Evolutionary conservation across 805 yeast species (phyloP), one percentile per base, ranked within the genome.

Genomic region (Yarrowia sp.): DNA sequence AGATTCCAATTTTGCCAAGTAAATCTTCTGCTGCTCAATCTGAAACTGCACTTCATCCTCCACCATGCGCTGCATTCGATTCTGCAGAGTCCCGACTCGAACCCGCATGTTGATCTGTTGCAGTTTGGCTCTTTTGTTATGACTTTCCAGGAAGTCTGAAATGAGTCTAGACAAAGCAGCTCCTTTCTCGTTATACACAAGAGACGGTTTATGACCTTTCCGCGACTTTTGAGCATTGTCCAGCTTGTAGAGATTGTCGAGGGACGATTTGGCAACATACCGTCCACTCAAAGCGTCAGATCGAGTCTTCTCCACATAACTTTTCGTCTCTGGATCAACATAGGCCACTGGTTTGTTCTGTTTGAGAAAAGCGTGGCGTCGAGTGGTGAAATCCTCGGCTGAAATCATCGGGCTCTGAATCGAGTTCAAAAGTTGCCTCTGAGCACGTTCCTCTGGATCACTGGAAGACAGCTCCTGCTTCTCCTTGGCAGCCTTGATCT

Each of bases 11-110:
- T 44, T 32, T 1, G 35, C 44, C 17, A 4, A 35, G 15, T 51
- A 51, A 22, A 51, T 39, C 10, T 55, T 55, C 15, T 38, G 47
- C 38, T 31, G 38, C 38, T 38, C 61, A 31, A 39, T 41, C 61
- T 28, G 28, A 9, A 41, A 31, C 47, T 39, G 18, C 38, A 13
- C 4, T 31, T 55, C 61, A 3, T 15, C 61, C 8, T 22, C n/a
- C 41, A 41, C 8, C 28, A 11, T 22, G 22, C n/a, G 15, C 9
- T 39, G 3, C 8, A 41, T 13, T 17, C 4, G 17, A 4, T 10
- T 3, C 22, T 10, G 2, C 17, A 15, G 18, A 8, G 17, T 13
- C 17, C 10, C 5, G 33, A 41, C 7, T 14, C 61, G 61, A 1
- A 6, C 39, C 3, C 7, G 13, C 32, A 55, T n/a, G 17, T 55